Evolutionary conservation across 163 green algal genomes (phyloP).

Genomic region (Volvox carteri): DNA sequence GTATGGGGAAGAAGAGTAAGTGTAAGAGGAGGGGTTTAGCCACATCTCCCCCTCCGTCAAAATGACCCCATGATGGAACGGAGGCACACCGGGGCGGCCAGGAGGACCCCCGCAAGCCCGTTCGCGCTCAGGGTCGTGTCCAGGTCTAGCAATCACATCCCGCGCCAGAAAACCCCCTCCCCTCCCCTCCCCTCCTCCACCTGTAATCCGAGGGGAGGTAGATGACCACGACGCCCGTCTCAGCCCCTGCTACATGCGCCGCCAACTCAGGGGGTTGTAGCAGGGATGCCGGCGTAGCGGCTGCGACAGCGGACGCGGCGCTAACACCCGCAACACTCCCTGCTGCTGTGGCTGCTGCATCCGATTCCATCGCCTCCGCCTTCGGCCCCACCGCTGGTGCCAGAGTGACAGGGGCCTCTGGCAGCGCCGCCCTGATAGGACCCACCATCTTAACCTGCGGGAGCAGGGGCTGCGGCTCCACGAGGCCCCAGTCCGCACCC

Average conservation of each 20-base stretch:
- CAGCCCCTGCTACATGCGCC: conserved; percentile 14
- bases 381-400: neutral
- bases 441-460: conserved; percentile 35
- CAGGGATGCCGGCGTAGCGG: neutral
- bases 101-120: too few relatives aligned
- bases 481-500: conserved; percentile 46
- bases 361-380: neutral
- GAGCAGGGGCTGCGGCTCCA: conserved; percentile 52
- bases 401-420: neutral
- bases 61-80: too few relatives aligned
- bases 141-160: too few relatives aligned
- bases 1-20: too few relatives aligned
- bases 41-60: too few relatives aligned
- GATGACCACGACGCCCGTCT: conserved; percentile 41
- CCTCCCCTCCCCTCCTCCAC: neutral
- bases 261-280: conserved; percentile 15
- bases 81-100: too few relatives aligned
- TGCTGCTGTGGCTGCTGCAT: neutral
- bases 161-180: too few relatives aligned
- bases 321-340: too few relatives aligned
- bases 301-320: neutral
- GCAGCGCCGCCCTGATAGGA: neutral
- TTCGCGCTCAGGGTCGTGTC: too few relatives aligned
- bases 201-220: conserved; percentile 36
- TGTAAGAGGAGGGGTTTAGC: too few relatives aligned